Evolutionary conservation across 2,329 filamentous ascomycete genomes (phyloP), one percentile per base, ranked within the genome.

Genomic region (Alternaria alternata): DNA sequence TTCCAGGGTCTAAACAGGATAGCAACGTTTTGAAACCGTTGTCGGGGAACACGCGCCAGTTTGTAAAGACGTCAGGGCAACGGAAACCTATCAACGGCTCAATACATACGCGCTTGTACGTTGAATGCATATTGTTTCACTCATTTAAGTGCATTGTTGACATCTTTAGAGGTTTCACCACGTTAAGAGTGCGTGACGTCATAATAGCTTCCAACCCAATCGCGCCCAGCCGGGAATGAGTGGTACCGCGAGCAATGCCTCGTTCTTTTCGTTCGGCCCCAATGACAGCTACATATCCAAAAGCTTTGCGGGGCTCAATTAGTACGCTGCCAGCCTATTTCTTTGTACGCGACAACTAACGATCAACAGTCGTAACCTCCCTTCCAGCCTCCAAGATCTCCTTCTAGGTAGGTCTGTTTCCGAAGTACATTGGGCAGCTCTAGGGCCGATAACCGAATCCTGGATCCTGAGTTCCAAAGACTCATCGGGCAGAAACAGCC

Each of bases 391-490:
- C 26, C 66, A 68, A 36, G 46, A 68, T n/a, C 62, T 77, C 16
- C 63, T 78, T 16, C 51, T 60, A 9, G 57, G 63, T 12, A 72
- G 67, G 30, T 70, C 65, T 12, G 65, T 75, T 18, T 51, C 63
- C 41, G 70, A 75, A 30, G 66, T 76, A 2, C 61, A 77, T 51
- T 77, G 75, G 75, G 75, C 74, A 14, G 65, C 68, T 3, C 57
- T 78, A 5, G 75, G 76, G 8, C 63, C 71, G 2, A 49, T 62
- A 1, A 22, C 63, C n/a, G 71, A 77, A 36, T 76, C 75, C 20
- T 78, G 76, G 76, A 57, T 78, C 1, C 60, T 78, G 3, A 73
- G 66, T 43, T 76, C 69, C 64, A 75, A 71, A 63, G 73, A 77
- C 46, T 28, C 61, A 0, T 60, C 63, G 4, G 67, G 67, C 1